These are phyloP conservation scores for Entrophospora sp. DNA, from an alignment of 192 early-diverging fungal species.

Conservation along the genomic window DNA sequence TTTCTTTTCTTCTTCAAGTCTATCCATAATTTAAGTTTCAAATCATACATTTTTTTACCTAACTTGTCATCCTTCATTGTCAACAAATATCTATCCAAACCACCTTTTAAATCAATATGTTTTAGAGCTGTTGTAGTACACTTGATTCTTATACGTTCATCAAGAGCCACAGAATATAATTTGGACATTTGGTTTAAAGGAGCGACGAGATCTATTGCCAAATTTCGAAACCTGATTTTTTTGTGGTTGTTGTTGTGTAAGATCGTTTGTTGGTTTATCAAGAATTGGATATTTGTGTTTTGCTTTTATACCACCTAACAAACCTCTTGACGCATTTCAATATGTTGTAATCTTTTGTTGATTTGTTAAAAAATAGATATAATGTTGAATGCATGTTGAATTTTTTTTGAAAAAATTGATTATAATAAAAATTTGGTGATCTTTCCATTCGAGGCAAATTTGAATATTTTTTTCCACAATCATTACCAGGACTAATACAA, in stretches of 20 bases:
- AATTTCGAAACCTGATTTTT: constrained; percentile 47
- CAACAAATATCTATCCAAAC: constrained; percentile 67
- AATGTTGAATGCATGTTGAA: constrained; percentile 6
- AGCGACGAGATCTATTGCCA: constrained; percentile 65
- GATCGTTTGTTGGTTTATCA: background rate
- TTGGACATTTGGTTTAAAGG: constrained; percentile 73
- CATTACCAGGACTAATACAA: no score
- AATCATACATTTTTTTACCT: constrained; percentile 18
- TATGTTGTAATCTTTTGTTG: background rate
- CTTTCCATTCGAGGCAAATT: no score
- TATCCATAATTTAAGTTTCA: background rate
- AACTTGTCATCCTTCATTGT: constrained; percentile 60
- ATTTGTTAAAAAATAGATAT: background rate
- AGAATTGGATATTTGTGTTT: background rate
- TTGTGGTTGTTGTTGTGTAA: background rate
- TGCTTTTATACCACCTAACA: background rate
- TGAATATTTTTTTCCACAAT: no score
- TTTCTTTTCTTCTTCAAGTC: constrained; percentile 1
- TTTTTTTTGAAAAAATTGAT: no score
- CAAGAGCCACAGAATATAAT: constrained; percentile 57
- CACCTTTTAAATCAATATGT: constrained; percentile 78
- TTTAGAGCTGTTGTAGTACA: constrained; percentile 62
- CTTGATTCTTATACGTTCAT: constrained; percentile 45
- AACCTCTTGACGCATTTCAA: background rate
- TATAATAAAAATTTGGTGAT: no score